Evolutionary conservation across 1,139 yeast genomes (phyloP), one percentile per base, ranked within the genome.

Genomic region (Taphrina confusa): DNA sequence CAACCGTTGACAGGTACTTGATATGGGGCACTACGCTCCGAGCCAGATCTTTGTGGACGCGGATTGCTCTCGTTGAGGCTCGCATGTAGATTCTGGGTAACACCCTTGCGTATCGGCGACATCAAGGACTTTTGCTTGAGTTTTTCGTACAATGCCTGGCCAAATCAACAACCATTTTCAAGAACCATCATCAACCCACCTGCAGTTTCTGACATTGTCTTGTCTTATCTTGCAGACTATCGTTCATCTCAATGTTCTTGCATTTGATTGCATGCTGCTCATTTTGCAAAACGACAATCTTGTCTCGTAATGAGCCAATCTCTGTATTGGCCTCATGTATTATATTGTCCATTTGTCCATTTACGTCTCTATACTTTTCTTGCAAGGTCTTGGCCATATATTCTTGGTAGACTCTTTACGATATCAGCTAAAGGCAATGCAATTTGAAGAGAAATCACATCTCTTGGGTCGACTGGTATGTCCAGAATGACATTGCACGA

Each of bases 401-500:
- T 9, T 62, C 63, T 33, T 63, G 65, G 34, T 61, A 63, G 30
- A 62, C 49, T 27, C 65, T 62, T 36, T 9, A 22, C 22, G 18
- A n/a, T n/a, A n/a, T n/a, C n/a, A n/a, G n/a, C n/a, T n/a, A 18
- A 16, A 37, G 42, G 18, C 23, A 37, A 25, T 18, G 25, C 6
- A 3, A 9, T 14, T 1, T n/a, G 4, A 9, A 4, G 25, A 5
- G 42, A 34, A n/a, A 57, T 22, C 14, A 62, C 65, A 63, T 59
- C 46, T 63, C 65, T 25, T 62, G 65, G 2, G 65, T 56, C 34
- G 61, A 55, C 31, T 63, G 65, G 33, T 63, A 63, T 3, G 60
- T 62, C 65, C 65, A 63, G 44, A 63, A 63, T 11, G 62, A 55
- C 3, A 63, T 44, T 1, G 65, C 65, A 1, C 65, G 56, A 2